A percentile compares a stretch with the other conserved stretches of the same genome.
Conservation (phyloP, 257 asterid genomes). For the Lithospermum erythrorhizon region DNA sequence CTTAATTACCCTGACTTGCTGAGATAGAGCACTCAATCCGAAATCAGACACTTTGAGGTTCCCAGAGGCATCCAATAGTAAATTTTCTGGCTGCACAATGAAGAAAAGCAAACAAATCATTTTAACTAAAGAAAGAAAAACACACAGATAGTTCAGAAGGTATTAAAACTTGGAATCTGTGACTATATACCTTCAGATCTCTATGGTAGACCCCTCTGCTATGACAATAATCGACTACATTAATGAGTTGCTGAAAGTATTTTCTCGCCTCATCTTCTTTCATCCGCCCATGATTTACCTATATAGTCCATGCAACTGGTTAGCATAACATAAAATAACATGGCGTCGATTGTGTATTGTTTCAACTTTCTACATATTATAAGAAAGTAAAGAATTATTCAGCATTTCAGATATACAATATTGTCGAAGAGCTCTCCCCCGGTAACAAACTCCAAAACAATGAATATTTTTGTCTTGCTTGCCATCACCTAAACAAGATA, state of each 20-base stretch:
- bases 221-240: conserved; percentile 90
- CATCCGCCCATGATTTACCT: conserved; percentile 90
- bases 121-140: not conserved
- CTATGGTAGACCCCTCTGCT: conserved; percentile 96
- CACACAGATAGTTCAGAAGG: not conserved
- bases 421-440: conserved; percentile 98
- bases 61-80: conserved; percentile 71
- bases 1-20: conserved; percentile 74
- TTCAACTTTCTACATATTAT: not conserved
- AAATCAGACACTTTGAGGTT: conserved; percentile 90
- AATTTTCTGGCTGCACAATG: conserved; percentile 68
- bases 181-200: conserved; percentile 59
- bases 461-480: conserved; percentile 89
- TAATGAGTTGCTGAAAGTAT: conserved; percentile 85
- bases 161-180: not conserved
- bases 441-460: conserved; percentile 72
- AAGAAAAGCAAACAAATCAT: conserved; percentile 8
- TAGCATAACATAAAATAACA: conserved; percentile 7
- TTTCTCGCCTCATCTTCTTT: conserved; percentile 77
- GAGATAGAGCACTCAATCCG: conserved; percentile 94
- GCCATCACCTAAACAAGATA: conserved; percentile 65
- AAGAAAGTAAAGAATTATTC: not conserved
- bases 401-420: conserved; percentile 52
- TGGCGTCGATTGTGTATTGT: not conserved
- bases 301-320: conserved; percentile 8